These are phyloP conservation scores for Chaetomium sp. DNA, from an alignment of 2,329 filamentous ascomycete genomes.

Conservation along the genomic window DNA sequence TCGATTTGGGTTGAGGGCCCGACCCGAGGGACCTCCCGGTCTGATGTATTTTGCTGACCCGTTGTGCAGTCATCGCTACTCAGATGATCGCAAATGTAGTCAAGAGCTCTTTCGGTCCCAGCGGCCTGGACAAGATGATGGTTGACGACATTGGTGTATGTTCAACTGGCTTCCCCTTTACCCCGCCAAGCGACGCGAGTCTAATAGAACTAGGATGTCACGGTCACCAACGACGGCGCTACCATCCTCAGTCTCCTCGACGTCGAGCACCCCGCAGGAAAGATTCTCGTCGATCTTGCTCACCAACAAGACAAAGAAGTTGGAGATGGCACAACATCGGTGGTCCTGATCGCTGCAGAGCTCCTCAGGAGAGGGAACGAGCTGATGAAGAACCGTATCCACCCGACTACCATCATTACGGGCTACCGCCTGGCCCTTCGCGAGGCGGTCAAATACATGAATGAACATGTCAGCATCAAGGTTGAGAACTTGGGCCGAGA, in stretches of 20 bases:
- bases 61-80: constrained; percentile 69
- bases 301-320: constrained; percentile 99
- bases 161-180: constrained; percentile 3
- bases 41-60: constrained; percentile 19
- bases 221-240: constrained; percentile 96
- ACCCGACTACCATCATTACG: constrained; percentile 98
- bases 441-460: constrained; percentile 98
- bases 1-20: background rate
- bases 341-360: constrained; percentile 94
- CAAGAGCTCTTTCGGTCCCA: constrained; percentile 96
- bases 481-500: constrained; percentile 88
- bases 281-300: constrained; percentile 94
- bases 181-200: constrained; percentile 4
- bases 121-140: constrained; percentile 99
- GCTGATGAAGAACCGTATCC: constrained; percentile 99
- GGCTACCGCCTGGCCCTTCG: constrained; percentile 92
- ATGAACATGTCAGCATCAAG: constrained; percentile 94
- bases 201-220: constrained; percentile 65
- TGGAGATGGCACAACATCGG: constrained; percentile 94
- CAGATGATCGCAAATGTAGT: constrained; percentile 98
- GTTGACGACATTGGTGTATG: constrained; percentile 95
- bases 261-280: constrained; percentile 95
- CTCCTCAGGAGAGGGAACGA: constrained; percentile 91
- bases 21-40: constrained; percentile 1
- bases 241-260: constrained; percentile 93